Evolutionary conservation across 108 stramenopile species (phyloP), one percentile per base, ranked within the genome.

Genomic region (Nitzschia sp.): DNA sequence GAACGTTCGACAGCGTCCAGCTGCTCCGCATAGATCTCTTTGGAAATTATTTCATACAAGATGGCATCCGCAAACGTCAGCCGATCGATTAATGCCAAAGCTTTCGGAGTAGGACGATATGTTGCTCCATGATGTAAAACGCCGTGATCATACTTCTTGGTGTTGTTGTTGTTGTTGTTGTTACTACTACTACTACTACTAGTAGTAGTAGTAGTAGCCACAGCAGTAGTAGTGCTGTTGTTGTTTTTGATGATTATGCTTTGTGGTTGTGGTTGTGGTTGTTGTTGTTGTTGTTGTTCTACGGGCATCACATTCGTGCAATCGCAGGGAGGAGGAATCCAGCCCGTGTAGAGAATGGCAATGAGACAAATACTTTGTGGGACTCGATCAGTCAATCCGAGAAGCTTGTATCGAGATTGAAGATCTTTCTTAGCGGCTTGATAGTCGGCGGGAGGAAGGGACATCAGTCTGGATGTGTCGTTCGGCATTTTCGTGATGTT

Each of bases 91-190:
- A 64, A 11, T 32, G 22, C 15, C 1, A 44, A 45, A 50, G 47
- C 38, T 17, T 31, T 15, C 50, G 19, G 6, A 11, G 53, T 55
- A 0, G 54, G 48, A 15, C 55, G 21, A 31, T 50, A 67, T 4
- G 35, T 44, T 15, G 36, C 35, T 9, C 66, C 66, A 56, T 67
- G 66, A 55, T 57, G 66, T 25, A 15, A 17, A 29, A 67, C 66
- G 16, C 66, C 66, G 45, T 67, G 55, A n/a, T 29, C 53, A 66
- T 31, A n/a, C 11, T 15, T 25, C 5, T 34, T 15, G 61, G 23
- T 23, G 17, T 29, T n/a, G n/a, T n/a, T n/a, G 38, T 41, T 41
- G 38, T 41, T 13, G 13, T 9, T 6, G 38, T 41, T 41, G 38
- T 41, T 41, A 6, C 38, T 9, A 41, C n/a, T n/a, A n/a, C n/a